Evolutionary conservation across 805 yeast species (phyloP), one percentile per base, ranked within the genome.

Genomic region (Metschnikowia matae): DNA sequence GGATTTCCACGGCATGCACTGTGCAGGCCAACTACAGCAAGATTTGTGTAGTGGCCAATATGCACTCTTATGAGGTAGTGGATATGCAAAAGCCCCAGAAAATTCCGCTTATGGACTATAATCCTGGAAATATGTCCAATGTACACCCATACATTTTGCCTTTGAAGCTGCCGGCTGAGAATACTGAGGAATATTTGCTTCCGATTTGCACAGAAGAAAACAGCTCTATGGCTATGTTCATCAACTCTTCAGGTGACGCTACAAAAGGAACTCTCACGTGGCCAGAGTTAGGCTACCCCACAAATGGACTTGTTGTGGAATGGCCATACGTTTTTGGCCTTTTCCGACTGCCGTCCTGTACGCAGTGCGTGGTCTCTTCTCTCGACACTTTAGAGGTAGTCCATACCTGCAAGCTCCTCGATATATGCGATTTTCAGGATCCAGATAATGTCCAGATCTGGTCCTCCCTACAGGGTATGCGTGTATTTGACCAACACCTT

Each of bases 201-300:
- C 61, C 73, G 1, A 65, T 72, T 17, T 58, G 63, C 47, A 62
- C 75, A 1, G 76, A 68, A 37, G 56, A 59, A 5, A 36, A 53
- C 6, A 64, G 69, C 1, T 65, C 76, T 1, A 66, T 73, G 54
- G 73, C 73, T 7, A 71, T 73, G 77, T 70, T 74, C 50, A 63
- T 70, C 23, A 65, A 71, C 48, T 56, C 67, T 0, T 42, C 53
- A 14, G 78, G 77, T 1, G 75, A 73, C 48, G 75, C 68, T 2
- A 70, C 74, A 1, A 55, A 77, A 50, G 77, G 77, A 3, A 74
- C 77, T 2, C 52, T 74, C 17, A 58, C 71, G 8, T 72, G 77
- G 75, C 50, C 62, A 0, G 66, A 60, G 14, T 46, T 53, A 4
- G 75, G 76, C 3, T 70, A 68, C 43, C 76, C 77, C 5, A 54